Percentiles rank a stretch among this genome's conserved stretches.
Conservation (phyloP, 2,329 filamentous ascomycete species). For the Acrocalymma vagum region DNA sequence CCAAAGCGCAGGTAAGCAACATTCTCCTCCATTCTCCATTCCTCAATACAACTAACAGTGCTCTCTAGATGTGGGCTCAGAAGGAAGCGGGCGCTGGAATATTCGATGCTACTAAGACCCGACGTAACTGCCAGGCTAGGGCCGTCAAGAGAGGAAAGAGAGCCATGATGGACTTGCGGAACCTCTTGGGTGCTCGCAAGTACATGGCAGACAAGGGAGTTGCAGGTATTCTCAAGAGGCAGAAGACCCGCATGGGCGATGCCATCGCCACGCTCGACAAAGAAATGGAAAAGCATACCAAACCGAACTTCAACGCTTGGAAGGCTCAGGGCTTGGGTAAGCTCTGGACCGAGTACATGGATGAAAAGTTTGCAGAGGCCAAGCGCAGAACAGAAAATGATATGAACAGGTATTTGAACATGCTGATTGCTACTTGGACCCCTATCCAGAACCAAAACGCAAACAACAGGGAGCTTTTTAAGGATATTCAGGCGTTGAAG, state of each 20-base stretch:
- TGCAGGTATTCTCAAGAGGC: conserved; percentile 4
- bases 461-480: conserved; percentile 1
- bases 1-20: conserved; percentile 9
- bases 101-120: no score
- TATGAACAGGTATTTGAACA: conserved; percentile 8
- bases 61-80: no score
- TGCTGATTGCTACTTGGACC: conserved; percentile 1
- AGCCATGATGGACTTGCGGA: conserved; percentile 8
- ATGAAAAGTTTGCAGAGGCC: conserved; percentile 8
- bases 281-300: no score
- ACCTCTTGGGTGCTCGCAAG: conserved; percentile 8
- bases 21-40: no score
- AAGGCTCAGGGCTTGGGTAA: conserved; percentile 3
- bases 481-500: conserved; percentile 1
- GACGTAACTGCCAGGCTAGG: no score
- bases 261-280: conserved; percentile 2
- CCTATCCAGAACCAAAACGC: no score
- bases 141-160: conserved; percentile 3
- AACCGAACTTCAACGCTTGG: conserved; percentile 4
- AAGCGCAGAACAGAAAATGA: conserved; percentile 3
- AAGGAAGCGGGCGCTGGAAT: no score
- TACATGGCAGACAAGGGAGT: conserved; percentile 5
- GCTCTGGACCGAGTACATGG: conserved; percentile 8
- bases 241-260: conserved; percentile 6
- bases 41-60: no score